Evolutionary conservation across 2,329 filamentous ascomycete genomes (phyloP).

Genomic region (Ceratocystis lukuohia): DNA sequence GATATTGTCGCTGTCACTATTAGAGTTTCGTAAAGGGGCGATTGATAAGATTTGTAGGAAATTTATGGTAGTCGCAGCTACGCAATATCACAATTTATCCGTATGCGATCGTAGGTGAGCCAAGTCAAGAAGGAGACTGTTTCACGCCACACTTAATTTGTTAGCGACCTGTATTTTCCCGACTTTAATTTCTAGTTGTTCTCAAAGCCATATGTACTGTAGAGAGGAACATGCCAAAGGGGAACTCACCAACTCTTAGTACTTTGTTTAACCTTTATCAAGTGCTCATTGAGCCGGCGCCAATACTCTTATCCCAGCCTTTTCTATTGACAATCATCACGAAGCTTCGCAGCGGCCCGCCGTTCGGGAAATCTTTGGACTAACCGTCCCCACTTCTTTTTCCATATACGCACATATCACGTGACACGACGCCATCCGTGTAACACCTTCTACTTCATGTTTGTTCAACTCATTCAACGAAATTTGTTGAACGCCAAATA

Average conservation of each 20-base stretch:
- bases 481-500: too few relatives aligned
- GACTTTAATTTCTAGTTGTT: not conserved
- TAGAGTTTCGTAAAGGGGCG: not conserved
- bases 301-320: not conserved
- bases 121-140: not conserved
- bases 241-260: too few relatives aligned
- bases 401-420: conserved; percentile 8
- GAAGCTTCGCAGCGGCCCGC: not conserved
- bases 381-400: not conserved
- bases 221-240: too few relatives aligned
- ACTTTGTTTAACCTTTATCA: too few relatives aligned
- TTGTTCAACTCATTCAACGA: too few relatives aligned
- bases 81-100: too few relatives aligned
- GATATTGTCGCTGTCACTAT: not conserved
- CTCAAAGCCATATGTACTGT: too few relatives aligned
- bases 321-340: not conserved
- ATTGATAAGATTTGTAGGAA: not conserved
- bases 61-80: not conserved
- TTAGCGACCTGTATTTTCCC: not conserved
- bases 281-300: too few relatives aligned
- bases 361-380: conserved; percentile 10
- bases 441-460: not conserved
- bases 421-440: conserved; percentile 1
- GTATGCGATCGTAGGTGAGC: not conserved
- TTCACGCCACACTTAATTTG: not conserved